These are phyloP conservation scores for Entomortierella beljakovae DNA, from an alignment of 192 early-diverging fungal species.

Conservation along the genomic window DNA sequence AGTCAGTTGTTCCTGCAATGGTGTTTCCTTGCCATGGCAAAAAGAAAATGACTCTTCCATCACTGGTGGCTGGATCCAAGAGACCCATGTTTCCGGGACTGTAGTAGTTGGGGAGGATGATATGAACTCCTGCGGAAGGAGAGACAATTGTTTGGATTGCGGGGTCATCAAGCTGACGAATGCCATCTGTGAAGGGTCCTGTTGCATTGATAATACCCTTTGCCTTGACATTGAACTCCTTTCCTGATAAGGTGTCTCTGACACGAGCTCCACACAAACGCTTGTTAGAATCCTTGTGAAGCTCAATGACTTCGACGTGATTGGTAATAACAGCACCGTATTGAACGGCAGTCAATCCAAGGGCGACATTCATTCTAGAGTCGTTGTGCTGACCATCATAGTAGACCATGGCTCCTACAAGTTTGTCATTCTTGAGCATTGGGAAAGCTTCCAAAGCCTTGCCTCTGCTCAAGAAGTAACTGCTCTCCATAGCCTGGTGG, in stretches of 20 bases:
- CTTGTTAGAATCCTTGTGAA: slow-evolving; percentile 79
- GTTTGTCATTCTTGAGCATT: slow-evolving; percentile 88
- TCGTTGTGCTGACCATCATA: slow-evolving; percentile 99
- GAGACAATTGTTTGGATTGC: slow-evolving; percentile 87
- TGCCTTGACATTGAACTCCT: slow-evolving; percentile 85
- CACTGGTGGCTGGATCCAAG: slow-evolving; percentile 92
- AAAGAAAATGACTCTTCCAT: slow-evolving; percentile 98
- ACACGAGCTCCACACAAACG: slow-evolving; percentile 83
- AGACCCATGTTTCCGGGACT: slow-evolving; percentile 95
- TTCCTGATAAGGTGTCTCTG: slow-evolving; percentile 87
- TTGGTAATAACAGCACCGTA: slow-evolving; percentile 95
- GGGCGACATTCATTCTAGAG: slow-evolving; percentile 95
- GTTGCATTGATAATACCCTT: slow-evolving; percentile 97
- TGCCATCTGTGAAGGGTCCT: slow-evolving; percentile 84
- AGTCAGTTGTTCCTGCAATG: slow-evolving; percentile 97
- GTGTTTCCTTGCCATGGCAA: slow-evolving; percentile 97
- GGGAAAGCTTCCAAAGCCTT: slow-evolving; percentile 96
- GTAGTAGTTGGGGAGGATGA: slow-evolving; percentile 96
- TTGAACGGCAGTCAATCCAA: slow-evolving; percentile 89
- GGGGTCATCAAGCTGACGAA: slow-evolving; percentile 91
- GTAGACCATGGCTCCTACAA: slow-evolving; percentile 96
- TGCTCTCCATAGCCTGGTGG: slow-evolving; percentile 79
- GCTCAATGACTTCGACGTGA: slow-evolving; percentile 88
- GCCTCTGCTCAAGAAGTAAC: slow-evolving; percentile 85
- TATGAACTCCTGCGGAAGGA: slow-evolving; percentile 93